These are phyloP conservation scores for Phlebopus sp. DNA, from an alignment of 1,284 basidiomycete species.

Conservation along the genomic window DNA sequence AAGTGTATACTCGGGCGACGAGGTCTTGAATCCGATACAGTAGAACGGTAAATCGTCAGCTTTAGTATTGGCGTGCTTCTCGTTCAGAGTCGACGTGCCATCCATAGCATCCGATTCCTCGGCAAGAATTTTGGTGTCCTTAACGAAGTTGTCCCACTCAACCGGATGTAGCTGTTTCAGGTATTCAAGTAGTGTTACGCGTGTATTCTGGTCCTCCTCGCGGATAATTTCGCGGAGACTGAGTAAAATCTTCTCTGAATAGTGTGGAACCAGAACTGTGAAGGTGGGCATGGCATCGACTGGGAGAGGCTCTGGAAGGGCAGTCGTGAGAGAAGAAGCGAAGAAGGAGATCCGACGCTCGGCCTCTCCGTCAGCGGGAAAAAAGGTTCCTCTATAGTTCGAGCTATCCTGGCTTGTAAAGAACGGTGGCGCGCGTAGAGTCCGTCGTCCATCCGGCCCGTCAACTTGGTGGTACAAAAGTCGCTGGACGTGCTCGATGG, in stretches of 20 bases:
- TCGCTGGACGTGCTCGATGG: constrained; percentile 93
- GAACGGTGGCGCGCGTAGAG: constrained; percentile 90
- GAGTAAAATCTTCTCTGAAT: constrained; percentile 94
- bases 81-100: constrained; percentile 57
- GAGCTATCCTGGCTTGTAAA: constrained; percentile 87
- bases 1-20: constrained; percentile 97
- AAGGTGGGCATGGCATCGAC: constrained; percentile 98
- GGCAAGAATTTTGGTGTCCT: constrained; percentile 98
- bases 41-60: constrained; percentile 98
- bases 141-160: constrained; percentile 99
- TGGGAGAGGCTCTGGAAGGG: constrained; percentile 88
- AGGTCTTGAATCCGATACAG: constrained; percentile 99
- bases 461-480: constrained; percentile 94
- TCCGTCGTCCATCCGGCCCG: constrained; percentile 80
- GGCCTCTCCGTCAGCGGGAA: constrained; percentile 91
- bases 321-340: constrained; percentile 90
- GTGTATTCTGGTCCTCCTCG: constrained; percentile 94
- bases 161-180: constrained; percentile 98
- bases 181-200: constrained; percentile 93
- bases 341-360: constrained; percentile 97
- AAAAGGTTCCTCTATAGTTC: constrained; percentile 78
- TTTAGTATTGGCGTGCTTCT: constrained; percentile 68
- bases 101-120: constrained; percentile 79
- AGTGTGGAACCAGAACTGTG: constrained; percentile 94
- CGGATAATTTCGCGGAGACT: constrained; percentile 95